Conservation (phyloP, 768 basidiomycete genomes). For the Lactifluus rugatus region DNA sequence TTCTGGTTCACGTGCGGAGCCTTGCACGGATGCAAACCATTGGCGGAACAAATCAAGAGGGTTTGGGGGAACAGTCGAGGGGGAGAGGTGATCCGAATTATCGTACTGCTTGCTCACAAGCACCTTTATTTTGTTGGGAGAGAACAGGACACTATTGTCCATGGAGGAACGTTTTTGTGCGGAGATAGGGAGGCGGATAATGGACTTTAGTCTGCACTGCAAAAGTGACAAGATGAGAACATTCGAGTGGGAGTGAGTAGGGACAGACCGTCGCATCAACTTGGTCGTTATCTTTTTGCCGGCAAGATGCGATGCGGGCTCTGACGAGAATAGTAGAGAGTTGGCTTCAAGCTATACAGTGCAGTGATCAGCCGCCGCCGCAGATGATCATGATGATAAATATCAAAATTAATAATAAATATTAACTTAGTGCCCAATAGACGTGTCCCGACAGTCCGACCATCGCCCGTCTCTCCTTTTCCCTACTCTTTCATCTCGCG, state of each 20-base stretch:
- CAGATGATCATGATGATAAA: no score
- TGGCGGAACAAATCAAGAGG: conserved; percentile 78
- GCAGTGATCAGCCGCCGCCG: no score
- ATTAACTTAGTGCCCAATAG: neutral
- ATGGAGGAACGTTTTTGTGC: conserved; percentile 32
- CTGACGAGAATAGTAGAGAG: neutral
- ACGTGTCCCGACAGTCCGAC: neutral
- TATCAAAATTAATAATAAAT: neutral
- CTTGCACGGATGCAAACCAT: conserved; percentile 73
- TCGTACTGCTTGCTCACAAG: conserved; percentile 70
- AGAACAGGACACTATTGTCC: conserved; percentile 30
- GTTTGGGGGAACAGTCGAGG: conserved; percentile 46
- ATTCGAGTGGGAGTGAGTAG: no score
- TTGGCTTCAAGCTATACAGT: neutral
- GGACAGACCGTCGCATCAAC: no score
- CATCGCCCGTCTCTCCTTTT: neutral
- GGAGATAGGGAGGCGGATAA: neutral
- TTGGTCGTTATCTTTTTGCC: no score
- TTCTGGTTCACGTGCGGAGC: conserved; percentile 77
- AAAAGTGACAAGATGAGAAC: no score
- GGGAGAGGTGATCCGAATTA: conserved; percentile 54
- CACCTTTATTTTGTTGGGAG: conserved; percentile 52
- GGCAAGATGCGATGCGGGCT: neutral
- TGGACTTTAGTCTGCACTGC: no score
- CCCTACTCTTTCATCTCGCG: neutral